These are phyloP conservation scores for Geosmithia morbida DNA, from an alignment of 2,329 filamentous ascomycete species.

Conservation along the genomic window DNA sequence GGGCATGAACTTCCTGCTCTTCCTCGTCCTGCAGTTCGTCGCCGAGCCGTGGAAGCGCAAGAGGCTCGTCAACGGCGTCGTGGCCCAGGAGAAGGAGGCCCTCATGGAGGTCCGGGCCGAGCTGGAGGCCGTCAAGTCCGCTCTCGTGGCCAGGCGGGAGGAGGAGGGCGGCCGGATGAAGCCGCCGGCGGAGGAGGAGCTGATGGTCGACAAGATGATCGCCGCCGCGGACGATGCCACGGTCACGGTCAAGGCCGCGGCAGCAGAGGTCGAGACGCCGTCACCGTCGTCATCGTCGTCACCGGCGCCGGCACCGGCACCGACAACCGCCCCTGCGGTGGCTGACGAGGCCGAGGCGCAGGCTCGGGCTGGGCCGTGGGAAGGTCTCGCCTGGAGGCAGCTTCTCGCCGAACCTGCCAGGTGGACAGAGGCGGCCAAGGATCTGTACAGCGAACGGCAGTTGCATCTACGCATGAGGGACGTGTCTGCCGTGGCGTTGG, in stretches of 20 bases:
- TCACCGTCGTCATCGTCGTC: background rate
- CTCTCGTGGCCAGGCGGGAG: constrained; percentile 8
- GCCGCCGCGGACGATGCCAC: constrained; percentile 3
- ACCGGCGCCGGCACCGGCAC: constrained; percentile 1
- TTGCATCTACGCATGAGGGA: constrained; percentile 55
- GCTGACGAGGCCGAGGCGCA: too few relatives aligned
- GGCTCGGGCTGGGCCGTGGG: too few relatives aligned
- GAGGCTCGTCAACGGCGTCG: constrained; percentile 69
- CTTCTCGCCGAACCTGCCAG: constrained; percentile 22
- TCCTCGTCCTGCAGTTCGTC: constrained; percentile 74
- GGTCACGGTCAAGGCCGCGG: background rate
- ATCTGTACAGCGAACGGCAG: constrained; percentile 51
- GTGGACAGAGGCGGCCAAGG: constrained; percentile 35
- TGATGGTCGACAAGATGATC: constrained; percentile 1
- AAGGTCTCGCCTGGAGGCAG: constrained; percentile 24
- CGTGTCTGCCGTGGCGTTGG: constrained; percentile 52
- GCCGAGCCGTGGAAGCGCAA: constrained; percentile 84
- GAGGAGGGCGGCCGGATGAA: constrained; percentile 11
- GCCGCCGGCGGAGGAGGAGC: constrained; percentile 1
- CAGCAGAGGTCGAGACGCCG: background rate
- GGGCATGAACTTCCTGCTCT: constrained; percentile 86
- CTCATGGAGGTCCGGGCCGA: constrained; percentile 32
- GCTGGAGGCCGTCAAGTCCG: constrained; percentile 18
- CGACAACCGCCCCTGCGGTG: background rate
- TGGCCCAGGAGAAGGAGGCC: constrained; percentile 56